Percentiles rank a stretch among this genome's conserved stretches.
Conservation (phyloP, 2,329 filamentous ascomycete genomes). For the Alternaria angustiovoidea region DNA sequence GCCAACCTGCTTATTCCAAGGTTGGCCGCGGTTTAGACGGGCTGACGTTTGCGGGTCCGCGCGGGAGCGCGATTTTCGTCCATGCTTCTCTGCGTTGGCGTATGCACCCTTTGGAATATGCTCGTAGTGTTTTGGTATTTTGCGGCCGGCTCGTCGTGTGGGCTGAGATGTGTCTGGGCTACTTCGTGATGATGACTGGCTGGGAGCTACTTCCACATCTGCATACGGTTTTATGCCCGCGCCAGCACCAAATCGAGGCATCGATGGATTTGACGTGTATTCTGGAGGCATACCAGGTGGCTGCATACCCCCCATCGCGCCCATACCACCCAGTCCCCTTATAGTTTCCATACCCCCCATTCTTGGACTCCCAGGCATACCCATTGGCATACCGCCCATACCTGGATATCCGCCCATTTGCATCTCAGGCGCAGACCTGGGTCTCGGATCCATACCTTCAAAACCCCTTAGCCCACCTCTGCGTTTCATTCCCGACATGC, state of each 20-base stretch:
- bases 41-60: conserved; percentile 11
- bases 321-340: conserved; percentile 1
- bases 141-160: not conserved
- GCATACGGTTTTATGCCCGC: conserved; percentile 9
- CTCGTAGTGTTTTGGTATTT: conserved; percentile 11
- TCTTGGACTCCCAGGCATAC: not conserved
- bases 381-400: not conserved
- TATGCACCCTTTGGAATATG: conserved; percentile 27
- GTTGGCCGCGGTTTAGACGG: conserved; percentile 21
- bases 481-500: conserved; percentile 1
- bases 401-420: not conserved
- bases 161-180: not conserved
- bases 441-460: not conserved
- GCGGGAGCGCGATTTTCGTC: not conserved
- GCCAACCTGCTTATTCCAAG: conserved; percentile 13
- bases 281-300: conserved; percentile 14
- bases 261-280: conserved; percentile 16
- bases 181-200: conserved; percentile 10
- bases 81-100: conserved; percentile 3
- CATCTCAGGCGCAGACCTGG: conserved; percentile 15
- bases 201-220: conserved; percentile 1
- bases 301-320: conserved; percentile 8
- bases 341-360: not conserved
- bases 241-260: not conserved
- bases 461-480: not conserved